A percentile compares a stretch with the other conserved stretches of the same genome.
Evolutionary conservation across 225 moss, liverwort and hornwort species (phyloP).

Genomic region (Physcomitrium patens): DNA sequence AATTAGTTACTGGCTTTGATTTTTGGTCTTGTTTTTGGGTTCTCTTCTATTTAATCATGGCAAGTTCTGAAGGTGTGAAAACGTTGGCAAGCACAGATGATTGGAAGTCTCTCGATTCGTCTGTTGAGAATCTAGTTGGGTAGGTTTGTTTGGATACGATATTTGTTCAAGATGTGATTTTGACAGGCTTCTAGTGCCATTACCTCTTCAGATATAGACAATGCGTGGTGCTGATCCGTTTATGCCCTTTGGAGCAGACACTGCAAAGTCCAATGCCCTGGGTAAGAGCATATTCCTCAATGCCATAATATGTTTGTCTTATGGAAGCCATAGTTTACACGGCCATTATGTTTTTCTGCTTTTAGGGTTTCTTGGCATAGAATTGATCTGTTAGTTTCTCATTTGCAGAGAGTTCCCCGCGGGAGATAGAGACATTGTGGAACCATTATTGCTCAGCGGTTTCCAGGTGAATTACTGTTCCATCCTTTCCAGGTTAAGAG

Average conservation of each 20-base stretch:
- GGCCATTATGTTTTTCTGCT: not conserved
- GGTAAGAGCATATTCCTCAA: constrained; percentile 45
- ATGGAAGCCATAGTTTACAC: not conserved
- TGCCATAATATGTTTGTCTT: not conserved
- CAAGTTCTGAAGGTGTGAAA: not conserved
- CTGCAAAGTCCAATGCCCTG: constrained; percentile 79
- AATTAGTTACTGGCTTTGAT: constrained; percentile 5
- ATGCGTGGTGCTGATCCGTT: constrained; percentile 79
- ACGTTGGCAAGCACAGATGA: not conserved
- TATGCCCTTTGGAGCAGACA: constrained; percentile 67
- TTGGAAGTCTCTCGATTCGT: not conserved
- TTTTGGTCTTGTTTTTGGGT: not conserved
- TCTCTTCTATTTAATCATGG: not conserved
- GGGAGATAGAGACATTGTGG: constrained; percentile 92
- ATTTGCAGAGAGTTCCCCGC: constrained; percentile 85
- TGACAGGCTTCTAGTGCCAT: constrained; percentile 34
- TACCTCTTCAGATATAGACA: constrained; percentile 33
- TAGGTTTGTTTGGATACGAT: constrained; percentile 4
- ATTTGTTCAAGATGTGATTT: constrained; percentile 17
- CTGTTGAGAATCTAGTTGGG: not conserved
- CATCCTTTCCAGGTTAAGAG: constrained; percentile 2
- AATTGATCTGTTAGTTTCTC: constrained; percentile 14
- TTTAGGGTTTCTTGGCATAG: not conserved
- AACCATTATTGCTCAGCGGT: constrained; percentile 96
- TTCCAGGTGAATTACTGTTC: constrained; percentile 60